Base-by-base conservation (phyloP, 2,329 filamentous ascomycete genomes). In the Ophiosphaerella korrae region DNA sequence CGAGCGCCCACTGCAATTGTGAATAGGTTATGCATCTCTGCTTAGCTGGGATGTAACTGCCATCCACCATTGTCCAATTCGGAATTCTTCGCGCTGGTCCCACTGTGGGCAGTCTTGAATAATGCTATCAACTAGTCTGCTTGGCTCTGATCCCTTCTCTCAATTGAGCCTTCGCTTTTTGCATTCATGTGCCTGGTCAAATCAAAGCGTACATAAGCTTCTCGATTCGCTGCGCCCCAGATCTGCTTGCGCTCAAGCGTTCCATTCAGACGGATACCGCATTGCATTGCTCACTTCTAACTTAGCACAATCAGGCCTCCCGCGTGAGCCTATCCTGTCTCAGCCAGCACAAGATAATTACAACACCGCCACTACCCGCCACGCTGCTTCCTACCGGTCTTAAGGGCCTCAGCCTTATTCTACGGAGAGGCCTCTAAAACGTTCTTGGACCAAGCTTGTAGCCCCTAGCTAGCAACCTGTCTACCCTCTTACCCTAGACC, bases 281-380 rank as follows among this genome's bases (percentile, higher is more conserved):
- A 58, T 37, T 52, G 39, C 46, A 46, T 47, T 45, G 42, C 46
- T 56, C 26, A 29, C 7, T 65, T 63, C 64, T 62, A 64, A 63
- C 52, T 65, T 68, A 60, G 63, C 61, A 39, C 50, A 56, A 58
- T 52, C 66, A 63, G 66, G 66, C 63, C 42, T 60, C 54, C 46
- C 52, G 49, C 53, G 64, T 54, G 56, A 63, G 48, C 65, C 62
- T 66, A 67, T 71, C 60, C 53, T 54, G 53, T 57, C 47, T 58
- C 59, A 63, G 50, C 51, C 47, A 65, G 59, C 66, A 66, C 69
- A 58, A 72, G 61, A 72, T 66, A 69, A 62, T 35, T 50, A 29
- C 56, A 59, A 68, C 69, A 68, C 67, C 68, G 68, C 68, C 68
- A 71, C 70, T 58, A 57, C 56, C 62, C 66, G 66, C 70, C 67